phyloP scores from a whole-genome alignment of 2,329 filamentous ascomycete genomes.

The Incumbomyces lentus region DNA sequence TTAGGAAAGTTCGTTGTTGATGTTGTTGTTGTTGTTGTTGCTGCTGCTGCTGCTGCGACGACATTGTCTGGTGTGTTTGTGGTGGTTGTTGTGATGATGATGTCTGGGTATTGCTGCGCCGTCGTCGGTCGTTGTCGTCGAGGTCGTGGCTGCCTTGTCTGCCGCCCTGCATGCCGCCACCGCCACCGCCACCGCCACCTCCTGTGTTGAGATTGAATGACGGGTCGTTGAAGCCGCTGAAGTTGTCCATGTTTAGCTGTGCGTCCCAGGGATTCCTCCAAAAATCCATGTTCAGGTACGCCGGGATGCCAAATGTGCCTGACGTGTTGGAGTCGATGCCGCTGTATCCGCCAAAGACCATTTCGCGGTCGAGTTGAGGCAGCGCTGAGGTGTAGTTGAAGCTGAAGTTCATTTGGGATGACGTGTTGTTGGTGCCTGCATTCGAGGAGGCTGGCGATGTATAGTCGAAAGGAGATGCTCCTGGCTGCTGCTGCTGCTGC shows the following conservation, averaged over 20 bases:
- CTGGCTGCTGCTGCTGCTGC: constrained; percentile 2
- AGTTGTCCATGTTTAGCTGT: constrained; percentile 25
- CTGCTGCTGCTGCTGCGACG: no score
- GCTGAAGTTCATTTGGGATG: constrained; percentile 29
- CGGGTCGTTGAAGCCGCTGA: constrained; percentile 27
- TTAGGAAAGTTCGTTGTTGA: neutral
- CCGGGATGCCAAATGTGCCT: constrained; percentile 23
- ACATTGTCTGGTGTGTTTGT: no score
- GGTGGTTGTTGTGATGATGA: neutral
- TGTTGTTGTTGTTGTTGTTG: neutral
- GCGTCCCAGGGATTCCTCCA: constrained; percentile 26
- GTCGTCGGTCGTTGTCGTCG: neutral
- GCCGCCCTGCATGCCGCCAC: neutral
- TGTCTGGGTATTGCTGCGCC: neutral
- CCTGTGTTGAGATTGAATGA: constrained; percentile 26
- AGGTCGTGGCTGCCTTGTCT: neutral
- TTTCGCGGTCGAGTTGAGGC: constrained; percentile 63
- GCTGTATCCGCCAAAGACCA: constrained; percentile 64
- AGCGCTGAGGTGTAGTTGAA: constrained; percentile 31
- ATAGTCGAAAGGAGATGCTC: constrained; percentile 7
- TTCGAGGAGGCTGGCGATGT: constrained; percentile 6
- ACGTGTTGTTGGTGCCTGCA: constrained; percentile 23
- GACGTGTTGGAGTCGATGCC: constrained; percentile 36
- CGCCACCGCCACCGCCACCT: neutral
- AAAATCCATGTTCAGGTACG: constrained; percentile 21